Percentiles rank a stretch among this genome's conserved stretches.
Conservation (phyloP, 2,329 filamentous ascomycete species). For the Exophiala aquamarina region DNA sequence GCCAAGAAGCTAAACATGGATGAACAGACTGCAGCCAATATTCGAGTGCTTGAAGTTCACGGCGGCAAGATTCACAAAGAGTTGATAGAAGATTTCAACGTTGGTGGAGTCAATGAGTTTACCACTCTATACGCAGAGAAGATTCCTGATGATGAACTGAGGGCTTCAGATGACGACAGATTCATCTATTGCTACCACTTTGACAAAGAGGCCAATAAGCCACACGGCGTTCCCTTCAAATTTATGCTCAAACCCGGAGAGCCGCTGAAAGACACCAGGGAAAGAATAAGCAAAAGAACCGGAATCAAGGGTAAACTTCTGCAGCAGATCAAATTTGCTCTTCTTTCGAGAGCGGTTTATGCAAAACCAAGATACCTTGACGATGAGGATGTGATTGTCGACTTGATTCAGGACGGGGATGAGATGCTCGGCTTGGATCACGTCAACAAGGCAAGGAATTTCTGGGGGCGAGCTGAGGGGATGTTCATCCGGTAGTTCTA, state of each 20-base stretch:
- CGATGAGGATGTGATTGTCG: slow-evolving; percentile 61
- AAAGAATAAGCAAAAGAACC: slow-evolving; percentile 87
- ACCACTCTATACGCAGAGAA: slow-evolving; percentile 77
- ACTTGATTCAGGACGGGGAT: slow-evolving; percentile 68
- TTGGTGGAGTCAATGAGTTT: slow-evolving; percentile 85
- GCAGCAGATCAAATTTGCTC: slow-evolving; percentile 95
- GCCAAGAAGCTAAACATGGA: slow-evolving; percentile 78
- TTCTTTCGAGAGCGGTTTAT: slow-evolving; percentile 70
- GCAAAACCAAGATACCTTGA: slow-evolving; percentile 78
- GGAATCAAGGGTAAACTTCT: slow-evolving; percentile 97
- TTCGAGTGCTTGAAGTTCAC: slow-evolving; percentile 81
- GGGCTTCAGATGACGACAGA: slow-evolving; percentile 63
- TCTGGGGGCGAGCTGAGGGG: slow-evolving; percentile 61
- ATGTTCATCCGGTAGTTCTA: slow-evolving; percentile 54
- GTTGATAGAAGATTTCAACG: slow-evolving; percentile 66
- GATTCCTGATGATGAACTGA: slow-evolving; percentile 67
- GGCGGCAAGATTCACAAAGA: slow-evolving; percentile 82
- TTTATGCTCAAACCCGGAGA: slow-evolving; percentile 85
- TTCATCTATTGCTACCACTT: slow-evolving; percentile 86
- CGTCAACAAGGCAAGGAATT: slow-evolving; percentile 60
- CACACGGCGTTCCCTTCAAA: slow-evolving; percentile 87
- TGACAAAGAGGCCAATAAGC: slow-evolving; percentile 80
- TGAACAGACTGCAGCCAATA: slow-evolving; percentile 70
- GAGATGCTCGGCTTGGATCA: slow-evolving; percentile 70
- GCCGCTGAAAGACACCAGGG: slow-evolving; percentile 85